phyloP scores from a whole-genome alignment of 768 basidiomycete species.

The Mrakia frigida region DNA sequence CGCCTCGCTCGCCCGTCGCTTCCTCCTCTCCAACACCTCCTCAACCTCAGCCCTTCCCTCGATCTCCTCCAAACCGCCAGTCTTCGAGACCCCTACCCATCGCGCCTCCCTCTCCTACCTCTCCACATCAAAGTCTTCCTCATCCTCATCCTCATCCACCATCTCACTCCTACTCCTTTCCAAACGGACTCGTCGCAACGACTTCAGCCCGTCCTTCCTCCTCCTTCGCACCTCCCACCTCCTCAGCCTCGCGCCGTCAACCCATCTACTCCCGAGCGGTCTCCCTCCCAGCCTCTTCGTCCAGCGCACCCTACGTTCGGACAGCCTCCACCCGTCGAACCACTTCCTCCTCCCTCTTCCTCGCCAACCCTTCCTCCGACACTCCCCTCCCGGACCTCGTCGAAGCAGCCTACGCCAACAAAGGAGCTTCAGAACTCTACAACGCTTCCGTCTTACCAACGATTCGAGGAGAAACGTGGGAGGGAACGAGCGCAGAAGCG shows the following conservation, averaged over 20 bases:
- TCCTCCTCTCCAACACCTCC: neutral
- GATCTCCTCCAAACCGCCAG: neutral
- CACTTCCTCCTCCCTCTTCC: neutral
- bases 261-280: neutral
- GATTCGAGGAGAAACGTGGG: slow-evolving; percentile 1
- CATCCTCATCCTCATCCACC: neutral
- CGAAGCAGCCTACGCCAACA: slow-evolving; percentile 7
- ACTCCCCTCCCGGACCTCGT: slow-evolving; percentile 1
- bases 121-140: neutral
- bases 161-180: neutral
- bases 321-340: neutral
- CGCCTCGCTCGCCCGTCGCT: neutral
- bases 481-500: neutral
- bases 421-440: neutral
- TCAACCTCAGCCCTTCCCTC: neutral
- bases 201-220: neutral
- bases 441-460: neutral
- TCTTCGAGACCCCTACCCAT: neutral
- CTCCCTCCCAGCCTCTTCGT: neutral
- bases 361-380: slow-evolving; percentile 11
- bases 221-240: neutral
- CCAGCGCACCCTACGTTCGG: neutral
- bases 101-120: neutral
- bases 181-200: neutral
- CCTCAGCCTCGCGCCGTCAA: neutral